Evolutionary conservation across 108 stramenopile genomes (phyloP).

Genomic region (Stephanodiscus triporus): DNA sequence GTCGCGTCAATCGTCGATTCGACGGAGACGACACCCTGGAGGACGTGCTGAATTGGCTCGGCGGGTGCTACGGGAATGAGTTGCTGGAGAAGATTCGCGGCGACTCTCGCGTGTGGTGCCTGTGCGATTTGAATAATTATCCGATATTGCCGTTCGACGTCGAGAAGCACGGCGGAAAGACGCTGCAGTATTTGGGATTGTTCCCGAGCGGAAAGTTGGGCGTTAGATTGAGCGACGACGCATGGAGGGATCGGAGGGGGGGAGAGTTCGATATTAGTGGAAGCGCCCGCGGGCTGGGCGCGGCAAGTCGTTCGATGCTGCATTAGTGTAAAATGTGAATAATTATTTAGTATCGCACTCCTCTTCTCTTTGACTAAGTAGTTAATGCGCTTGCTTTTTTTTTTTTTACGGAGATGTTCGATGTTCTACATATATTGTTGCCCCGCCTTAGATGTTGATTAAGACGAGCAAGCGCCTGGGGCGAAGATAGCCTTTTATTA

Average conservation of each 20-base stretch:
- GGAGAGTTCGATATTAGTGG: slow-evolving; percentile 14
- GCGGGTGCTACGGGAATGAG: slow-evolving; percentile 63
- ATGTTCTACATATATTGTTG: no score
- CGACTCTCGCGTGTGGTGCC: slow-evolving; percentile 64
- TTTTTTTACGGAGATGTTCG: no score
- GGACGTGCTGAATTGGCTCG: slow-evolving; percentile 84
- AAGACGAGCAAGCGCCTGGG: no score
- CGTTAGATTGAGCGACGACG: slow-evolving; percentile 58
- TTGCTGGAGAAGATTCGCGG: slow-evolving; percentile 57
- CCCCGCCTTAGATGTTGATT: no score
- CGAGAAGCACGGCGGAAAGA: slow-evolving; percentile 48
- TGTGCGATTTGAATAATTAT: slow-evolving; percentile 74
- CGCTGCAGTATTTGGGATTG: slow-evolving; percentile 78
- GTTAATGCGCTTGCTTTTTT: no score
- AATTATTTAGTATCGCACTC: not conserved
- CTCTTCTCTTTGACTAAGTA: no score
- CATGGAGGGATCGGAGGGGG: slow-evolving; percentile 42
- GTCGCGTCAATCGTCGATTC: slow-evolving; percentile 57
- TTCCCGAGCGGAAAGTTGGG: slow-evolving; percentile 84
- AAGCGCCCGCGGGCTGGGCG: slow-evolving; percentile 60
- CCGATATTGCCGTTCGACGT: slow-evolving; percentile 57
- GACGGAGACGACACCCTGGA: slow-evolving; percentile 83
- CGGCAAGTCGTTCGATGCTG: slow-evolving; percentile 52
- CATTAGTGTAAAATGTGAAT: slow-evolving; percentile 2
- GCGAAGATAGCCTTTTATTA: not conserved